phyloP scores from a whole-genome alignment of 495 filamentous ascomycete genomes.

The Aspergillus indologenus region DNA sequence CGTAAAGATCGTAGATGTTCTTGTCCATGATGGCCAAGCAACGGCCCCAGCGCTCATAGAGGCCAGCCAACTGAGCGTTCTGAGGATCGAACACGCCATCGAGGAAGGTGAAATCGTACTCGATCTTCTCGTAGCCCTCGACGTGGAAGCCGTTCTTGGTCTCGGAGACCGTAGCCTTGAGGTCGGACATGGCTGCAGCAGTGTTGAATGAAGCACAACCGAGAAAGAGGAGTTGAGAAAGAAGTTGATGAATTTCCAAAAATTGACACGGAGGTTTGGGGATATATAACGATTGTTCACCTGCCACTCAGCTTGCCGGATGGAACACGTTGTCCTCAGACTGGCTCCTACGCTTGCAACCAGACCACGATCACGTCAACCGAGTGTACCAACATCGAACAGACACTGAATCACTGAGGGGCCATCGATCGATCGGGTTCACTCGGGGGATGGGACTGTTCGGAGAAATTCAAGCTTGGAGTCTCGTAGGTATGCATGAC shows the following conservation, averaged over 20 bases:
- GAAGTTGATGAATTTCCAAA: background rate
- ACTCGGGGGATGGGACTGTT: background rate
- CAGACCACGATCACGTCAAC: background rate
- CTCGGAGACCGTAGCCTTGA: conserved; percentile 4
- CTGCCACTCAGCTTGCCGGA: background rate
- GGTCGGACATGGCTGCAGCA: conserved; percentile 1
- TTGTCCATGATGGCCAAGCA: conserved; percentile 12
- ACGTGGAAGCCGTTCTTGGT: conserved; percentile 4
- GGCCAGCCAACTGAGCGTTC: background rate
- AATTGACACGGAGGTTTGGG: background rate
- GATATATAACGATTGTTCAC: background rate
- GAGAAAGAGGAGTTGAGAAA: background rate
- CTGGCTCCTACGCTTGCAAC: background rate
- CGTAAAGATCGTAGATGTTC: conserved; percentile 8
- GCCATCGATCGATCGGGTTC: background rate
- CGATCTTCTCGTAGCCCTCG: conserved; percentile 6
- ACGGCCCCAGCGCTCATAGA: conserved; percentile 6
- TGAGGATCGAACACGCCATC: background rate
- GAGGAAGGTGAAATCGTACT: conserved; percentile 6
- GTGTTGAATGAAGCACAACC: background rate
- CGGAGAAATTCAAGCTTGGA: background rate
- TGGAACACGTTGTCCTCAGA: background rate
- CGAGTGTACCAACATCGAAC: too few species aligned
- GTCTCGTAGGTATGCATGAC: background rate
- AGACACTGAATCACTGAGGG: background rate